phyloP scores from a whole-genome alignment of 768 basidiomycete species.

The Fibroporia radiculosa region DNA sequence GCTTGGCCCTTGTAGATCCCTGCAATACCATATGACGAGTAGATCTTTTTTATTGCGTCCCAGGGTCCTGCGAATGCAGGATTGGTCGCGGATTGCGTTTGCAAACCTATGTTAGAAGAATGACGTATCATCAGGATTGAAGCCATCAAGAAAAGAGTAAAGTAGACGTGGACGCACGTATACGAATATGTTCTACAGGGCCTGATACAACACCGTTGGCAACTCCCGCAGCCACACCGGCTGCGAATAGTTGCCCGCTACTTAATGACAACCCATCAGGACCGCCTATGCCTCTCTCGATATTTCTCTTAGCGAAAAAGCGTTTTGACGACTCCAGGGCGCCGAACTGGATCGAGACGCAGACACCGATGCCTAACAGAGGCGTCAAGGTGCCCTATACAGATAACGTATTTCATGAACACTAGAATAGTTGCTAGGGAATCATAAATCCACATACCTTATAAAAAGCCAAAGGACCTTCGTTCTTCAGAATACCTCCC shows the following conservation, averaged over 20 bases:
- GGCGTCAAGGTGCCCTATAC: conserved; percentile 85
- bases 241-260: conserved; percentile 56
- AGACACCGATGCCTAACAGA: conserved; percentile 85
- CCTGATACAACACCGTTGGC: conserved; percentile 91
- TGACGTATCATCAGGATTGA: background rate
- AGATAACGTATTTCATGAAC: background rate
- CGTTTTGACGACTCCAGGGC: conserved; percentile 84
- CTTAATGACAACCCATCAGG: conserved; percentile 54
- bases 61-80: conserved; percentile 75
- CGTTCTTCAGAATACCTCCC: conserved; percentile 81
- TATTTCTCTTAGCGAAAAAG: conserved; percentile 59
- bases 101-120: conserved; percentile 53
- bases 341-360: conserved; percentile 95
- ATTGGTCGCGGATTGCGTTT: conserved; percentile 81
- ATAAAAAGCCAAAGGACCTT: conserved; percentile 92
- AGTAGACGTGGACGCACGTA: conserved; percentile 50
- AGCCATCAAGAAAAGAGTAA: background rate
- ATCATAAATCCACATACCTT: conserved; percentile 59
- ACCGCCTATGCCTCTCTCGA: conserved; percentile 51
- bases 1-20: conserved; percentile 93
- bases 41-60: conserved; percentile 85
- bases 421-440: background rate
- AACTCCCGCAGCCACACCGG: conserved; percentile 82
- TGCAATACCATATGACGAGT: conserved; percentile 59
- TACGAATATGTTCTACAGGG: conserved; percentile 96